Base-by-base conservation (phyloP, 495 filamentous ascomycete species). In the Penicillium cataractarum region DNA sequence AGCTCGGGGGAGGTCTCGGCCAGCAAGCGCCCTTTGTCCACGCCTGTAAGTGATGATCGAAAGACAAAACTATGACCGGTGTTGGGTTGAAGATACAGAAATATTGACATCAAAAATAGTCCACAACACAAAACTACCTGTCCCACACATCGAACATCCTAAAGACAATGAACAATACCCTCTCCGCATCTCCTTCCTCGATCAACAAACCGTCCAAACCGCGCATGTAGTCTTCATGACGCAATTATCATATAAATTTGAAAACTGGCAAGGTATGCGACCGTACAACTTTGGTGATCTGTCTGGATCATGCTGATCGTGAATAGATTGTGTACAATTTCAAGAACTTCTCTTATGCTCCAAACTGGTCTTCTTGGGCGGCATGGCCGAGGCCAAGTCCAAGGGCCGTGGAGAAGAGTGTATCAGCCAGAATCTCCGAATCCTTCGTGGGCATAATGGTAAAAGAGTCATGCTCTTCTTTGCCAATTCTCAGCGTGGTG, bases 321-420 rank as follows among this genome's bases (percentile, higher is more conserved):
- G 5, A 4, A 13, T 15, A 60, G 58, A 60, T 42, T 60, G 58
- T 24, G 48, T 52, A 0, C 72, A 73, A 50, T 82, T 82, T 42
- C 79, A 82, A 65, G 79, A 82, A 57, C 42, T 77, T 9, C 67
- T 82, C 0, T 74, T 81, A 17, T 67, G 72, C n/a, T 75, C 76
- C 8, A 78, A 74, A 61, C 62, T 82, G 15, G 57, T 77, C 12
- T 78, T 81, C 46, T 73, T 81, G 44, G 76, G 75, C 0, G 78
- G 79, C 1, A 78, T 82, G 60, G 77, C 78, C 1, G 78, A 81
- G 50, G 78, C 75, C 53, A 80, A 79, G 50, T 81, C 78, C 50
- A 82, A 80, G 56, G 78, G 79, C 7, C 75, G 78, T 13, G 78
- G 79, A 4, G 79, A 82, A 51, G 79, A 82, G 65, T 82, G 79